phyloP scores from a whole-genome alignment of 2,329 filamentous ascomycete species.

The Nothophaeocryptopus gaeumannii region DNA sequence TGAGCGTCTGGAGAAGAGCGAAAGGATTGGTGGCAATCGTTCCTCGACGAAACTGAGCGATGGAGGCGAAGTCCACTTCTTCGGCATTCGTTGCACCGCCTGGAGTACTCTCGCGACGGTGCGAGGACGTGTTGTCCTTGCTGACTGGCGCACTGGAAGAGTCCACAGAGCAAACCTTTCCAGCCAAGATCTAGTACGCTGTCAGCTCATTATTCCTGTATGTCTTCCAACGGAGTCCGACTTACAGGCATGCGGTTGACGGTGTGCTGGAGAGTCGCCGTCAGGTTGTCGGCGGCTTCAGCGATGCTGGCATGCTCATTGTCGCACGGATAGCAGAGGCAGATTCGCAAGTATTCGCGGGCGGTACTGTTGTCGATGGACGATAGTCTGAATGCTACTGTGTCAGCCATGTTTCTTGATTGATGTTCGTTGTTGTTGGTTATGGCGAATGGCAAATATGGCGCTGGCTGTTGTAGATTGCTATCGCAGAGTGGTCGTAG shows the following conservation, averaged over 20 bases:
- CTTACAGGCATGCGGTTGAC: constrained; percentile 14
- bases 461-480: too few species aligned
- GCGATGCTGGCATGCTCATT: constrained; percentile 3
- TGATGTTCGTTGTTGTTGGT: constrained; percentile 1
- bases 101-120: neutral
- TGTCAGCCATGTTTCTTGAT: constrained; percentile 14
- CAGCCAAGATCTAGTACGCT: too few species aligned
- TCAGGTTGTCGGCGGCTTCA: constrained; percentile 10
- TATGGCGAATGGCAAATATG: neutral
- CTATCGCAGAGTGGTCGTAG: too few species aligned
- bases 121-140: neutral
- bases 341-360: constrained; percentile 22
- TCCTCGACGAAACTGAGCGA: neutral
- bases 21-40: neutral
- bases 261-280: constrained; percentile 11
- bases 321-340: constrained; percentile 20
- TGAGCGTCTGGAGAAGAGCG: neutral
- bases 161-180: too few species aligned
- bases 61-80: too few species aligned
- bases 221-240: too few species aligned
- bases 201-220: too few species aligned
- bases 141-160: too few species aligned
- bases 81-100: too few species aligned
- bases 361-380: constrained; percentile 22
- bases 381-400: constrained; percentile 19